Percentiles rank a stretch among this genome's conserved stretches.
These are phyloP conservation scores for Oenanthe javanica DNA, from an alignment of 140 eudicot species.

Conservation along the genomic window DNA sequence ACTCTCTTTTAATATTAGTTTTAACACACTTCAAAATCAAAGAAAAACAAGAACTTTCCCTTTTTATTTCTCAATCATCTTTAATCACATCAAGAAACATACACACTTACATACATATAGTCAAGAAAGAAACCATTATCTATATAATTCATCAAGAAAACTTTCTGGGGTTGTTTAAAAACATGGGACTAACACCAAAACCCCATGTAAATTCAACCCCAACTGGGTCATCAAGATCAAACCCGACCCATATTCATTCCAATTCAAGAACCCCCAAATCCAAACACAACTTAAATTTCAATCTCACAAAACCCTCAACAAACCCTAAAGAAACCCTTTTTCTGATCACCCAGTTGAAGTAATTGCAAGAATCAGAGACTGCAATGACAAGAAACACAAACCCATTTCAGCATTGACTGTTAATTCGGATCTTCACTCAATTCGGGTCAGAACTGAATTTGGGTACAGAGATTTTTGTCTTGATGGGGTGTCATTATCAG, in stretches of 20 bases:
- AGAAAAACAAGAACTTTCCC: neutral
- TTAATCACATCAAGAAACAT: neutral
- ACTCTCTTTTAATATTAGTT: neutral
- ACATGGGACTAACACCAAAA: conserved; percentile 54
- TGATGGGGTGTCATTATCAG: conserved; percentile 76
- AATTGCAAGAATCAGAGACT: conserved; percentile 66
- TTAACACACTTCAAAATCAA: neutral
- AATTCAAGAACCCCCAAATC: conserved; percentile 52
- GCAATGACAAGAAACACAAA: conserved; percentile 58
- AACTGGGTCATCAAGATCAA: conserved; percentile 12
- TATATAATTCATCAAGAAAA: neutral
- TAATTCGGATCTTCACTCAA: conserved; percentile 33
- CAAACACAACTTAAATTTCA: conserved; percentile 40
- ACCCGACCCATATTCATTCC: conserved; percentile 3
- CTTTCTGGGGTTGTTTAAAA: neutral
- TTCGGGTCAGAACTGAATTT: conserved; percentile 63
- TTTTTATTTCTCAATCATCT: neutral
- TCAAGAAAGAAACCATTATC: neutral
- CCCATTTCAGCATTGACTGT: conserved; percentile 38
- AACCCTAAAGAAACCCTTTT: conserved; percentile 35
- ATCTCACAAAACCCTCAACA: conserved; percentile 44
- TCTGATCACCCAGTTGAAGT: conserved; percentile 93
- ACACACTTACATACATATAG: neutral
- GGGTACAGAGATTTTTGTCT: conserved; percentile 83
- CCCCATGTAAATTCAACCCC: conserved; percentile 23